These are phyloP conservation scores for Phytopythium oedochilum DNA, from an alignment of 352 stramenopile genomes.

Conservation along the genomic window DNA sequence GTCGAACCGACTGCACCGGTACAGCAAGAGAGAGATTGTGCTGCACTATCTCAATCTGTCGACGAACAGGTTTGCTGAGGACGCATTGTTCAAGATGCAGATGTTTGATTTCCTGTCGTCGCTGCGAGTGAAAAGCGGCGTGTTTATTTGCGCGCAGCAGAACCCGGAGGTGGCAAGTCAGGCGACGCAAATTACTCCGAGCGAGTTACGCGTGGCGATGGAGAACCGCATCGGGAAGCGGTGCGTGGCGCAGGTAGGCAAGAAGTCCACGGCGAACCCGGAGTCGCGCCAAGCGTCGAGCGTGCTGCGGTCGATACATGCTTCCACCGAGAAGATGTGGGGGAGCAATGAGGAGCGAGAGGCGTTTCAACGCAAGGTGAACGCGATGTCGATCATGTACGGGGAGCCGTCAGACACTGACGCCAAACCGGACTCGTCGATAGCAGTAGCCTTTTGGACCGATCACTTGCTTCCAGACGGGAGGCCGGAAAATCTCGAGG, in stretches of 20 bases:
- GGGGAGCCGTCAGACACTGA: slow-evolving; percentile 22
- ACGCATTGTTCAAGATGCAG: slow-evolving; percentile 16
- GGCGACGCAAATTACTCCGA: not conserved
- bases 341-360: slow-evolving; percentile 19
- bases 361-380: slow-evolving; percentile 8
- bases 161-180: too few relatives aligned
- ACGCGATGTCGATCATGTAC: slow-evolving; percentile 14
- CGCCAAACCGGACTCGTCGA: slow-evolving; percentile 20
- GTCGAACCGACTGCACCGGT: slow-evolving; percentile 3
- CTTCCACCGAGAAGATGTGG: slow-evolving; percentile 18
- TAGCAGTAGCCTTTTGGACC: slow-evolving; percentile 18
- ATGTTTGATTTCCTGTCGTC: slow-evolving; percentile 20
- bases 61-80: slow-evolving; percentile 15
- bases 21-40: slow-evolving; percentile 13
- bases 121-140: slow-evolving; percentile 10
- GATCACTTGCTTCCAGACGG: slow-evolving; percentile 5
- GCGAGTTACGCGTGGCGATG: not conserved
- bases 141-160: slow-evolving; percentile 14
- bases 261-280: too few relatives aligned
- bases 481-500: not conserved
- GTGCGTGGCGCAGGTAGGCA: too few relatives aligned
- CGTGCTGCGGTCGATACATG: slow-evolving; percentile 8
- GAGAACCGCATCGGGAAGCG: too few relatives aligned
- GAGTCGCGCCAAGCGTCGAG: not conserved
- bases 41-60: slow-evolving; percentile 23